Evolutionary conservation across 1,284 basidiomycete genomes (phyloP), one percentile per base, ranked within the genome.

Genomic region (Ganoderma meredithae): DNA sequence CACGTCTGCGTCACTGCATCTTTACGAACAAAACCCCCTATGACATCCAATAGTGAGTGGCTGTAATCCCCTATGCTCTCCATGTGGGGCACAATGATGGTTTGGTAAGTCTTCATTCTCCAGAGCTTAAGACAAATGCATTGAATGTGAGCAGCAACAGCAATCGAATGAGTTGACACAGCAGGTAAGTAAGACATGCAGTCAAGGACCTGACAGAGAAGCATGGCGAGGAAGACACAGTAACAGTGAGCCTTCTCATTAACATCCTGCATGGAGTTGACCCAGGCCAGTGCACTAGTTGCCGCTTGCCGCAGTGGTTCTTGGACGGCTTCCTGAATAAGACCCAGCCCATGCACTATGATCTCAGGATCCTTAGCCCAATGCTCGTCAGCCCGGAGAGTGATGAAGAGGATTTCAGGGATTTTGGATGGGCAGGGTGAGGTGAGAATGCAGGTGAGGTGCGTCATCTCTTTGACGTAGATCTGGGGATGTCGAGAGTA

Each of bases 71-170:
- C 7, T 1, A 5, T 6, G 13, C 27, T 27, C 22, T 52, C 25
- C 55, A 61, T 17, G 4, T 44, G 53, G 1, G 55, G 44, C 0
- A 53, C 43, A 0, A 67, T 58, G 15, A 63, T 25, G 0, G 40
- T 15, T 17, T 43, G 6, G 47, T 60, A 63, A 0, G 44, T 67
- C 19, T 41, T 58, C n/a, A 67, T 22, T 9, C 66, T 62, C 12
- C 13, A 27, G 6, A 67, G 33, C 56, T 67, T 62, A 2, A 67
- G 39, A 10, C 17, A 27, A 3, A 60, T 6, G 5, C 62, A 44
- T 40, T 67, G 66, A 10, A 67, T 41, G 27, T 67, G 66, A 7
- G 66, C 66, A 1, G 61, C 66, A 12, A 63, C 44, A 8, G 55
- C 55, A 31, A 67, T 63, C 2, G 66, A 10, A 1, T n/a, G 12